Evolutionary conservation across 2,329 filamentous ascomycete species (phyloP).

Genomic region (Aspergillus spinulosporus): DNA sequence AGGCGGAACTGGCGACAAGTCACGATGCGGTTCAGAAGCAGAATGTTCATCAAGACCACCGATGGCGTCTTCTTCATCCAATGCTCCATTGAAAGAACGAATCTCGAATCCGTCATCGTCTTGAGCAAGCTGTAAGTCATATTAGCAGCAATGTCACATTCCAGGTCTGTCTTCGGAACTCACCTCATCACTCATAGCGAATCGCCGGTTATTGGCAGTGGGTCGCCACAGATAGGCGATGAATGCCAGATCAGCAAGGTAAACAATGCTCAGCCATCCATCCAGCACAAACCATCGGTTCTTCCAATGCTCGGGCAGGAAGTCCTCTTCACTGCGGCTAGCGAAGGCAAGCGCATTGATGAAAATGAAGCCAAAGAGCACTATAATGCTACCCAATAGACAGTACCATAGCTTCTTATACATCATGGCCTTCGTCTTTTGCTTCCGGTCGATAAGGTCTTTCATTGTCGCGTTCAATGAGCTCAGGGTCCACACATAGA

Average conservation of each 20-base stretch:
- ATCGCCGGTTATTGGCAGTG: conserved; percentile 92
- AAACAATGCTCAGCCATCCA: conserved; percentile 95
- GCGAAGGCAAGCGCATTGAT: conserved; percentile 96
- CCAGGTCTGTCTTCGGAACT: not conserved
- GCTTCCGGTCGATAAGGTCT: conserved; percentile 90
- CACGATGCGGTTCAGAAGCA: conserved; percentile 33
- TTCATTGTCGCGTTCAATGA: conserved; percentile 93
- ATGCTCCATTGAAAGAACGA: conserved; percentile 77
- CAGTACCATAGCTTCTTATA: conserved; percentile 99
- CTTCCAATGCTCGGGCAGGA: conserved; percentile 96
- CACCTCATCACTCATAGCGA: conserved; percentile 97
- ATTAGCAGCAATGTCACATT: conserved; percentile 28
- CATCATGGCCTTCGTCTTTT: conserved; percentile 90
- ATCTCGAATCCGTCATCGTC: conserved; percentile 99
- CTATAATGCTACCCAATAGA: conserved; percentile 84
- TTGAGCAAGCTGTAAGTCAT: conserved; percentile 69
- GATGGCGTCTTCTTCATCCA: conserved; percentile 62
- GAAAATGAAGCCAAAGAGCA: conserved; percentile 98
- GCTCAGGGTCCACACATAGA: conserved; percentile 98
- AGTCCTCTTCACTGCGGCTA: conserved; percentile 78
- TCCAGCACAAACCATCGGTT: conserved; percentile 96
- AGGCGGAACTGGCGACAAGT: conserved; percentile 45
- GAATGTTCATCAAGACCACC: conserved; percentile 39
- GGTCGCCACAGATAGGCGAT: conserved; percentile 96
- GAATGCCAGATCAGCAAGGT: conserved; percentile 88